Base-by-base conservation (phyloP, 192 early-diverging fungal species). In the Rhizoclosmatium sp. region DNA sequence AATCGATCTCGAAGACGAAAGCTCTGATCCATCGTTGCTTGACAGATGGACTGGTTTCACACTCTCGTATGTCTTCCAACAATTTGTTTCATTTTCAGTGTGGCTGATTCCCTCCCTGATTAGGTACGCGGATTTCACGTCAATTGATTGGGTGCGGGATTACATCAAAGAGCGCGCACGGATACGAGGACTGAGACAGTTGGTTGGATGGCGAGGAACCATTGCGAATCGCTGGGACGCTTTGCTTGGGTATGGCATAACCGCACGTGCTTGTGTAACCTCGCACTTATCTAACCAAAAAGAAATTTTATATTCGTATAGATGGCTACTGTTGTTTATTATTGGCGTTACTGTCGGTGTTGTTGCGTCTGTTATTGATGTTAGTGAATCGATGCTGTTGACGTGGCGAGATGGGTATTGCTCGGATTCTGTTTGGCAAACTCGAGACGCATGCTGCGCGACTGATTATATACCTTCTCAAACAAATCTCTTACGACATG, bases 101-200 rank as follows among this genome's bases (percentile, higher is more conserved):
- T 31, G 31, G 54, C 54, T 56, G 54, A 56, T 56, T 56, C 54
- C 31, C 31, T 31, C 0, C 56, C 56, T 65, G 40, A n/a, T 12
- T 10, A 65, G 62, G 62, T 72, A 72, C 49, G 9, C 47, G 10
- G 87, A 90, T 71, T 89, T 85, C 46, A 78, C 84, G 4, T 88
- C 88, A 5, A 87, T 90, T 41, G 95, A 97, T 83, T 96, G 94
- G 93, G 92, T 95, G 49, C 95, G 95, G 75, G 95, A 97, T 82
- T 87, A 88, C 72, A 91, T 94, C 39, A 91, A 94, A 80, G 95
- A 97, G 82, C 87, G 92, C 49, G 87, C 89, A 21, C 82, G 95
- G 23, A 82, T 91, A 21, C 83, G 84, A n/a, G 47, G 21, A 12
- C 40, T 65, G 40, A 12, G 62, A 56, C 9, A 56, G 19, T 14